Conservation (phyloP, 1,284 basidiomycete genomes). For the Thelephora terrestris region DNA sequence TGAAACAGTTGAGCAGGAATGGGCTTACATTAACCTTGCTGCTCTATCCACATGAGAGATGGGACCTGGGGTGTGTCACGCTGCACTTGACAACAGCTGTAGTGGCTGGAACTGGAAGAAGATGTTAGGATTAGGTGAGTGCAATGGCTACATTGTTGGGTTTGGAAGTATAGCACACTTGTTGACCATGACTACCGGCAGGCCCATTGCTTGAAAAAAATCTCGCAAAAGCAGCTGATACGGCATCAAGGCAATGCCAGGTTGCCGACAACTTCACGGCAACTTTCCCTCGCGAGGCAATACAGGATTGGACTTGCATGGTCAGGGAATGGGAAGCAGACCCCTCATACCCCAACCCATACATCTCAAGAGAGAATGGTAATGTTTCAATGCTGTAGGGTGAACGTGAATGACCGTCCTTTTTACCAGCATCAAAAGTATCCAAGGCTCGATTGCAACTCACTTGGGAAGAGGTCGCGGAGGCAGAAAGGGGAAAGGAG, state of each 20-base stretch:
- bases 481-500: not conserved
- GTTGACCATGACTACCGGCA: not conserved
- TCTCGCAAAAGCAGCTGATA: not conserved
- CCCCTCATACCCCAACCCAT: conserved; percentile 10
- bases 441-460: conserved; percentile 9
- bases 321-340: conserved; percentile 10
- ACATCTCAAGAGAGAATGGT: too few species aligned
- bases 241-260: not conserved
- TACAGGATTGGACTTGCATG: conserved; percentile 7
- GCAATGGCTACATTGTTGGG: not conserved
- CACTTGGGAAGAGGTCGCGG: conserved; percentile 7
- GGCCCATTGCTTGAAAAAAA: not conserved
- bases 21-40: too few species aligned
- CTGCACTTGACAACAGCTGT: too few species aligned
- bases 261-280: conserved; percentile 4
- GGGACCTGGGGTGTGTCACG: conserved; percentile 12
- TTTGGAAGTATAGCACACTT: too few species aligned
- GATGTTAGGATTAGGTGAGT: conserved; percentile 5
- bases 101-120: conserved; percentile 23
- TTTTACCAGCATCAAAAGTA: conserved; percentile 5
- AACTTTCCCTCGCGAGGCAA: conserved; percentile 2
- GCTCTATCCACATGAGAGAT: too few species aligned
- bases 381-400: too few species aligned
- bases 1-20: too few species aligned
- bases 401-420: too few species aligned